Evolutionary conservation across 2,329 filamentous ascomycete species (phyloP), one percentile per base, ranked within the genome.

Genomic region (Lecanosticta acicola): DNA sequence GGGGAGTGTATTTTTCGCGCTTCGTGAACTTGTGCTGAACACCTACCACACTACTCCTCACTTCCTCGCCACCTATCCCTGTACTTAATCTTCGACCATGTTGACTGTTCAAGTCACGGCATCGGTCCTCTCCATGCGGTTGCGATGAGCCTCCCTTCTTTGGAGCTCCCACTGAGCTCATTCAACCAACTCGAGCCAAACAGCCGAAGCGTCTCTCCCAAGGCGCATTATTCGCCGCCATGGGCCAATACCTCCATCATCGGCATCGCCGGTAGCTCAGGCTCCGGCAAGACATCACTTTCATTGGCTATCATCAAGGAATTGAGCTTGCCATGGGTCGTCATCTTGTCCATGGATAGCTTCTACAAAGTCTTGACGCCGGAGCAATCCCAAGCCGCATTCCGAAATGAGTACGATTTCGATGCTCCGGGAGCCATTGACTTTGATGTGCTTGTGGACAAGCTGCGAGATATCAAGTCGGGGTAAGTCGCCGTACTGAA

Each of bases 191-290:
- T 51, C 24, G 47, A 53, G 43, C 41, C 47, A 24, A 39, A 29
- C 20, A 48, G 39, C 32, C 32, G 37, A 37, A 45, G 37, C 8
- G 42, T 45, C 18, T 40, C 45, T 43, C 32, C 53, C 62, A 56
- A 65, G 54, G 83, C 81, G 54, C 85, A 89, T 59, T 98, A 97
- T 70, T 85, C 84, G 53, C 93, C 93, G 50, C 93, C 93, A 66
- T 98, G 93, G 93, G 87, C 86, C 41, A 86, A 97, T 69, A 83
- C 95, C 59, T 91, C 87, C 71, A 96, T 98, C 61, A 96, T 98
- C 65, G 93, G 89, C 41, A 85, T 98, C 59, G 91, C 93, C 55
- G 93, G 93, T 32, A 93, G 87, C 68, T 97, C 91, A 20, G 93
- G 93, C 34, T 97, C 91, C 19, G 83, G 91, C 47, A 98, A 98